Evolutionary conservation across 805 yeast genomes (phyloP).

Genomic region (Isabelozyma heimii): DNA sequence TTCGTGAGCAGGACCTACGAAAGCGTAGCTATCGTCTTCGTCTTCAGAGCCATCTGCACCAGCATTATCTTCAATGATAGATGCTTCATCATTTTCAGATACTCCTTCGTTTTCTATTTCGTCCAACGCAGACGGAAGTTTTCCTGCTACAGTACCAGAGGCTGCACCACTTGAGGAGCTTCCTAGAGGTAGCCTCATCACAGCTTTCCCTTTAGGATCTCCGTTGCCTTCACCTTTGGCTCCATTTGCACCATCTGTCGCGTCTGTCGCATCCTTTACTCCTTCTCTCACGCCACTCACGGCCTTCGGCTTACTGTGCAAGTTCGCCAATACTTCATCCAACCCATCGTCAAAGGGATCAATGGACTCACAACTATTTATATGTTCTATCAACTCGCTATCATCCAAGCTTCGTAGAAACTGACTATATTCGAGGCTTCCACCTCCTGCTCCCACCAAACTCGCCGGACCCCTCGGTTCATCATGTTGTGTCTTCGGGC

Average conservation of each 20-base stretch:
- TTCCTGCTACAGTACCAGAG: not conserved
- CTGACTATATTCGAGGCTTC: not conserved
- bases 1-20: slow-evolving; percentile 25
- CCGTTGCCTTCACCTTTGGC: not conserved
- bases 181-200: too few relatives aligned
- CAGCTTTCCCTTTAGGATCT: too few relatives aligned
- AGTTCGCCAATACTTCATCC: slow-evolving; percentile 11
- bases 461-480: not conserved
- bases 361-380: slow-evolving; percentile 9
- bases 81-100: slow-evolving; percentile 11
- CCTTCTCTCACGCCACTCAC: not conserved
- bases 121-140: not conserved
- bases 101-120: slow-evolving; percentile 5
- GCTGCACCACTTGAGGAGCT: not conserved
- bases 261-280: too few relatives aligned
- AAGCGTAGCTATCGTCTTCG: slow-evolving; percentile 28
- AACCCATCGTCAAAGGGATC: slow-evolving; percentile 24
- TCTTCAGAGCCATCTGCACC: not conserved
- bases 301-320: not conserved
- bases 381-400: slow-evolving; percentile 14
- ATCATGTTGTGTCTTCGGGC: not conserved
- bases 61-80: slow-evolving; percentile 7
- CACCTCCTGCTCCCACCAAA: not conserved
- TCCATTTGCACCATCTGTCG: not conserved
- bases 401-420: slow-evolving; percentile 19